phyloP scores from a whole-genome alignment of 345 rosid genomes.

The Sonneratia caseolaris region DNA sequence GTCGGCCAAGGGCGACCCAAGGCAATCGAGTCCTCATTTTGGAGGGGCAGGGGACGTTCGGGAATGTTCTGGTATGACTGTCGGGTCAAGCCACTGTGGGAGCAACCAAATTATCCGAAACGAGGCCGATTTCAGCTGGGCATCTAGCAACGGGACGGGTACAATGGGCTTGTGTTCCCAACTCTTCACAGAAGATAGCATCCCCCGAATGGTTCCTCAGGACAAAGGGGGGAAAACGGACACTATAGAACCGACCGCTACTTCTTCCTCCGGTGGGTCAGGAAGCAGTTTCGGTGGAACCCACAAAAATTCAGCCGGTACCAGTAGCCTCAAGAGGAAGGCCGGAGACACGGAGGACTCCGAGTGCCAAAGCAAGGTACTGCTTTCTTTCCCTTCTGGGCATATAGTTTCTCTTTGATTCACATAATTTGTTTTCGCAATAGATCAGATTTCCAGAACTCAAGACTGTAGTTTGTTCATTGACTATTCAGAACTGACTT shows the following conservation, averaged over 20 bases:
- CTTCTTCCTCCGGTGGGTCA: conserved; percentile 61
- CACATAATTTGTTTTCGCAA: too few species aligned
- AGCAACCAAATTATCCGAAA: conserved; percentile 41
- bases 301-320: conserved; percentile 30
- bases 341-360: conserved; percentile 39
- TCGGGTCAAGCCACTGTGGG: conserved; percentile 52
- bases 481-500: too few species aligned
- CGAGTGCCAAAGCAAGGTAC: conserved; percentile 56
- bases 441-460: too few species aligned
- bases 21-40: conserved; percentile 6
- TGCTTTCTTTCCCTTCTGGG: not conserved
- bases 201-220: conserved; percentile 9
- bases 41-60: conserved; percentile 14
- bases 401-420: too few species aligned
- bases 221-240: too few species aligned
- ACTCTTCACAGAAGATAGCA: conserved; percentile 20
- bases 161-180: conserved; percentile 21
- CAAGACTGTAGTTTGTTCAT: too few species aligned
- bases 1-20: conserved; percentile 9
- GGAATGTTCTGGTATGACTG: conserved; percentile 42
- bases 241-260: conserved; percentile 21
- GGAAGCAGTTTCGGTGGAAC: conserved; percentile 46
- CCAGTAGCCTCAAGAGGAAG: conserved; percentile 44
- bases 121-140: conserved; percentile 27
- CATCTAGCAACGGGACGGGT: conserved; percentile 22